Evolutionary conservation across 129 eudicot genomes (phyloP).

Genomic region (sunflower (Helianthus annuus)): DNA sequence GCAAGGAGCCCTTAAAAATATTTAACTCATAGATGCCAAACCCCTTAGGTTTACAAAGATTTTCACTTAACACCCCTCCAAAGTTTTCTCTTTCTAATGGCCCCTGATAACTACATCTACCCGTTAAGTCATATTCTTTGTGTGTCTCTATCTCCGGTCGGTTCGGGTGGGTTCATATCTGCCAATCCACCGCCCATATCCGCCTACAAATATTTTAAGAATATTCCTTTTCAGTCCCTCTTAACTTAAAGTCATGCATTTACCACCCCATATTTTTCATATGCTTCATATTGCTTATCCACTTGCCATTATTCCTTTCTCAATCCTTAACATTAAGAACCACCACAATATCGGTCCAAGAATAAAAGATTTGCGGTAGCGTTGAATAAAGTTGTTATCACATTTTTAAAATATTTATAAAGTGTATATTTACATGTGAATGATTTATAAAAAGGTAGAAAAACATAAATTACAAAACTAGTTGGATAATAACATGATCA

Average conservation of each 20-base stretch:
- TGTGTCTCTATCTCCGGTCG: constrained; percentile 5
- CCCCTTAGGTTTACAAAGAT: not conserved
- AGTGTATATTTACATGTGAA: not conserved
- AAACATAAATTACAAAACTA: not conserved
- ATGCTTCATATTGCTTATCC: not conserved
- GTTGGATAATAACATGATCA: not conserved
- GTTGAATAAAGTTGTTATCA: not conserved
- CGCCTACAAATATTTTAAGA: constrained; percentile 11
- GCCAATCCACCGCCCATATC: constrained; percentile 12
- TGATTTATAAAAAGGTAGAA: not conserved
- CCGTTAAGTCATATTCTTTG: not conserved
- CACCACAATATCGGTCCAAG: not conserved
- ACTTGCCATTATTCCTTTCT: not conserved
- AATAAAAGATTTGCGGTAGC: not conserved
- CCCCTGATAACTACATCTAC: not conserved
- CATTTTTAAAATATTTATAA: not conserved
- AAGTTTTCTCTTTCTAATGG: not conserved
- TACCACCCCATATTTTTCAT: constrained; percentile 8
- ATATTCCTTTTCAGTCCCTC: constrained; percentile 4
- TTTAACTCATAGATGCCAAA: not conserved
- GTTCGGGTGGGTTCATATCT: constrained; percentile 6
- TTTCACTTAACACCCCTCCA: not conserved
- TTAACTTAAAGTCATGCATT: not conserved
- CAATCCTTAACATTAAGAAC: not conserved
- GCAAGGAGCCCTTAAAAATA: not conserved